A percentile compares a stretch with the other conserved stretches of the same genome.
Evolutionary conservation across 2,329 filamentous ascomycete genomes (phyloP).

Genomic region (Exophiala aquamarina): DNA sequence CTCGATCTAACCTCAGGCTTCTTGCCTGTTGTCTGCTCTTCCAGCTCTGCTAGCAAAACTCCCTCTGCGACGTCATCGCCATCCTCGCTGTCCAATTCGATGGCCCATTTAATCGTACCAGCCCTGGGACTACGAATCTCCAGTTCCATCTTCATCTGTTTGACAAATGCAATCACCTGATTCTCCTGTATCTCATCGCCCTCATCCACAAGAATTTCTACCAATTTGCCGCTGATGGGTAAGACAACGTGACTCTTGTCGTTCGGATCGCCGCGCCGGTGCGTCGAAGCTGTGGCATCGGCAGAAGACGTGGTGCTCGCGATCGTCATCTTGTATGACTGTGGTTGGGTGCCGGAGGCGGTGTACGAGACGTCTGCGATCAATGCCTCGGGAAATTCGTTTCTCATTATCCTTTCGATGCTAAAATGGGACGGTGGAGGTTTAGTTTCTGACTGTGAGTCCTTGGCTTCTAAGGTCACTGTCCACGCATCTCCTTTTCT

Average conservation of each 20-base stretch:
- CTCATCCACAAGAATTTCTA: constrained; percentile 58
- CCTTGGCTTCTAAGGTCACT: constrained; percentile 45
- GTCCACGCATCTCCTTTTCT: constrained; percentile 62
- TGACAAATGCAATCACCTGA: constrained; percentile 58
- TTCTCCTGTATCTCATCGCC: constrained; percentile 52
- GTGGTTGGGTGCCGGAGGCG: constrained; percentile 35
- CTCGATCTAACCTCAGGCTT: constrained; percentile 1
- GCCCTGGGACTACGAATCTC: constrained; percentile 54
- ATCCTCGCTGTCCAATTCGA: constrained; percentile 52
- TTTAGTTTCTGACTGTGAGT: constrained; percentile 26
- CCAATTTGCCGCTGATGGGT: constrained; percentile 59
- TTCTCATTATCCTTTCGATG: constrained; percentile 55
- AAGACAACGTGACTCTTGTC: constrained; percentile 56
- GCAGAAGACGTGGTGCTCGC: constrained; percentile 46
- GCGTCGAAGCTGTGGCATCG: constrained; percentile 36
- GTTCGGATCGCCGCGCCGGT: constrained; percentile 50
- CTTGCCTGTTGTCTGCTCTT: not conserved
- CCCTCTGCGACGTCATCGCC: constrained; percentile 58
- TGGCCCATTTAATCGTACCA: constrained; percentile 53
- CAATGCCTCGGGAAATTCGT: constrained; percentile 60
- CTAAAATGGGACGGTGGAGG: constrained; percentile 51
- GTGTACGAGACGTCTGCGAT: constrained; percentile 55
- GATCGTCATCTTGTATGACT: constrained; percentile 46
- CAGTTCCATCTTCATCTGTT: constrained; percentile 71
- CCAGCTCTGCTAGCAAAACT: constrained; percentile 21